Conservation (phyloP, 2,329 filamentous ascomycete species). For the Thielaviopsis euricoi region DNA sequence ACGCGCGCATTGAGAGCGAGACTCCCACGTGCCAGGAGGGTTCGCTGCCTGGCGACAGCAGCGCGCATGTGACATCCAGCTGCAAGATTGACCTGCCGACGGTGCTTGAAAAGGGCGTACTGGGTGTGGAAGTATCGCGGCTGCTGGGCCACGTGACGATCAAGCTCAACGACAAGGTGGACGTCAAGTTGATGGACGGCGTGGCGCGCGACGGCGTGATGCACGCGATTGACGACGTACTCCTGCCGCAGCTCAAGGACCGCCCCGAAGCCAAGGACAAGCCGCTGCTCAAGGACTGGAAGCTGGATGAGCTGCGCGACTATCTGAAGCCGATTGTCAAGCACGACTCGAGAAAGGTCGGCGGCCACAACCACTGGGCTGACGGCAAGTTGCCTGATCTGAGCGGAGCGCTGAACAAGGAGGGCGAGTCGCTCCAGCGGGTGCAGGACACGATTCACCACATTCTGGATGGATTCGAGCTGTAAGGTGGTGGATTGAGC, state of each 20-base stretch:
- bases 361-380: conserved; percentile 10
- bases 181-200: conserved; percentile 51
- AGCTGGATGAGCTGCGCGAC: conserved; percentile 12
- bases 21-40: conserved; percentile 5
- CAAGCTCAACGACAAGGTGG: conserved; percentile 56
- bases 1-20: neutral
- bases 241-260: conserved; percentile 56
- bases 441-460: conserved; percentile 4
- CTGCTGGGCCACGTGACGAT: conserved; percentile 55
- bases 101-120: conserved; percentile 44
- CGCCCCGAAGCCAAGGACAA: conserved; percentile 7
- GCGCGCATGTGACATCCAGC: conserved; percentile 1
- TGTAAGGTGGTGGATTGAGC: neutral
- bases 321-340: conserved; percentile 16
- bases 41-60: conserved; percentile 3
- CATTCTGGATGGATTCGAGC: conserved; percentile 3
- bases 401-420: neutral
- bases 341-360: conserved; percentile 5
- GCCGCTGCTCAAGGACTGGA: conserved; percentile 8
- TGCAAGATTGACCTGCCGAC: conserved; percentile 25
- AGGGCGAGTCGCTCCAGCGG: neutral
- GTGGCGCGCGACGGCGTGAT: conserved; percentile 67
- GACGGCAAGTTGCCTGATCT: neutral
- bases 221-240: conserved; percentile 55
- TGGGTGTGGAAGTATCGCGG: conserved; percentile 55